phyloP scores from a whole-genome alignment of 2,329 filamentous ascomycete genomes.

The Aspergillus pseudonomiae region DNA sequence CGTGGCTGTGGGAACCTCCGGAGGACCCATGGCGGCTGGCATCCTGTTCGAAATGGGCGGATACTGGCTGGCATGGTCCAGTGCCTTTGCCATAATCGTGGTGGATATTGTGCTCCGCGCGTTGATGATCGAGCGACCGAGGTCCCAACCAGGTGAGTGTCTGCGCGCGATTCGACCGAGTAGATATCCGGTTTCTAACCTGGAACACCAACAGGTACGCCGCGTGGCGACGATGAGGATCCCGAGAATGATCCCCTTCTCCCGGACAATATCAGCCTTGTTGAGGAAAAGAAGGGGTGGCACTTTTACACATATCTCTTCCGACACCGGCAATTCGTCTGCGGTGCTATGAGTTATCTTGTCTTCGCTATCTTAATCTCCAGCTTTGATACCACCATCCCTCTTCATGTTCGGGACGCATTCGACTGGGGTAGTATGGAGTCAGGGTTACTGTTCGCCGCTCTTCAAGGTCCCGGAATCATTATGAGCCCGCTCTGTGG shows the following conservation, averaged over 20 bases:
- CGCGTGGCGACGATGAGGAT: background rate
- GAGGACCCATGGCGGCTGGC: constrained; percentile 32
- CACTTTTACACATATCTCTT: constrained; percentile 44
- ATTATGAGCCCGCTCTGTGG: constrained; percentile 63
- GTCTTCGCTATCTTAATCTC: constrained; percentile 55
- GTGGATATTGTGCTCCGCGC: constrained; percentile 33
- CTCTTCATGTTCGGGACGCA: constrained; percentile 55
- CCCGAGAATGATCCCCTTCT: constrained; percentile 17
- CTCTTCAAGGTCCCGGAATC: constrained; percentile 59
- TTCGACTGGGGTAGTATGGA: constrained; percentile 60
- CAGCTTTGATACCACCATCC: constrained; percentile 59
- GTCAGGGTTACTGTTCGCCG: constrained; percentile 59
- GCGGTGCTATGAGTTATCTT: constrained; percentile 47
- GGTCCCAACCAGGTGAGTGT: constrained; percentile 1
- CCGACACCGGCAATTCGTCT: constrained; percentile 45
- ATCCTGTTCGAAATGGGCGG: constrained; percentile 30
- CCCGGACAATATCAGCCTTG: background rate
- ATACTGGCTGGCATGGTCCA: constrained; percentile 35
- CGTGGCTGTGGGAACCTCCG: constrained; percentile 29
- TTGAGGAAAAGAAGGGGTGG: constrained; percentile 9
- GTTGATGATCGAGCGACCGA: constrained; percentile 23
- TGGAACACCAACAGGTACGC: background rate
- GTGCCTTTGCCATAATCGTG: constrained; percentile 28
- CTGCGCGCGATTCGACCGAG: background rate
- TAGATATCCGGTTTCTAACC: background rate